Base-by-base conservation (phyloP, 129 eudicot genomes). In the Mikania micrantha region DNA sequence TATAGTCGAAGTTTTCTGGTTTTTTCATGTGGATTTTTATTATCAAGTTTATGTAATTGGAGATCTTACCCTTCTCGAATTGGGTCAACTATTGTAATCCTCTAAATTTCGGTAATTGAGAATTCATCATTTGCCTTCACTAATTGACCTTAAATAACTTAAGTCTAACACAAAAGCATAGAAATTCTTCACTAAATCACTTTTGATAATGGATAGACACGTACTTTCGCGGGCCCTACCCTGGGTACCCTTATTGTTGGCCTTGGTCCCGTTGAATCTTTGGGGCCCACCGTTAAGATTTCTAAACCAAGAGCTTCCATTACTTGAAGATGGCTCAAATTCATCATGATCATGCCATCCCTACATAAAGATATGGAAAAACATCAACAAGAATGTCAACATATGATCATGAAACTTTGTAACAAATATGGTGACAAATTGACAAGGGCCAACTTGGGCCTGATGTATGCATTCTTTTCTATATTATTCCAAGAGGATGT, bases 231-330 rank as follows among this genome's bases (percentile, higher is more conserved):
- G 65, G 48, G 56, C 70, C 36, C 62, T 44, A 19, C 70, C 56
- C 9, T 72, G 72, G 58, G 82, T 75, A 59, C 84, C 80, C 50
- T 63, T 84, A 34, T 21, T 36, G 58, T 74, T 74, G 24, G 78
- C 61, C 16, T 42, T 20, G 38, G 80, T 71, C 54, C 76, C 73
- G 28, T 48, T 79, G 73, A 7, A 64, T 71, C 81, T 72, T 66
- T 74, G 71, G n/a, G 54, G 69, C 52, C 76, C 60, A 64, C 75
- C 72, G 53, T 74, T 73, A 20, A 49, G 73, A 56, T 50, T 50
- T 67, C 76, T 79, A 76, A 77, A 85, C 95, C 95, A 83, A 8
- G 94, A 78, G 67, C 60, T 71, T 24, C 75, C 49, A 60, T 72
- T 78, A 52, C 90, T 82, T 60, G 87, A 79, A 79, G 88, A 79